These are phyloP conservation scores for Diaporthe batatas DNA, from an alignment of 2,329 filamentous ascomycete genomes.

Conservation along the genomic window DNA sequence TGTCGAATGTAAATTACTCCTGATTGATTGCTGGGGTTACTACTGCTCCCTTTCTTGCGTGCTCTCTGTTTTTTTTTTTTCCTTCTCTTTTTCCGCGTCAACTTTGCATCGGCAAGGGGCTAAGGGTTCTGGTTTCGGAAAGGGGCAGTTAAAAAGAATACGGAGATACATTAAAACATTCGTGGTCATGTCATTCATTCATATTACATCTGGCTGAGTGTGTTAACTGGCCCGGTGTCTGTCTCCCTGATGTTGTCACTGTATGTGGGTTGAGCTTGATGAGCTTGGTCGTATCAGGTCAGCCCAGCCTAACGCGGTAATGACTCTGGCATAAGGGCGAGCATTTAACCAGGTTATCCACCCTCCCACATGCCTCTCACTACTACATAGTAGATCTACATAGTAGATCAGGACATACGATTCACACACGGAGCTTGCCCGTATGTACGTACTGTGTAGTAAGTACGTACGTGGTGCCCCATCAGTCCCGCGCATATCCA, in stretches of 20 bases:
- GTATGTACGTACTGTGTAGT: not conserved
- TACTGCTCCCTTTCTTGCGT: not conserved
- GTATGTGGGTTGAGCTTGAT: not conserved
- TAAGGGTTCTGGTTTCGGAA: not conserved
- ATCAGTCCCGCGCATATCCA: not conserved
- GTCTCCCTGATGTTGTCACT: not conserved
- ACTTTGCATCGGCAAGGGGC: constrained; percentile 19
- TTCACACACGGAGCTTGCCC: not conserved
- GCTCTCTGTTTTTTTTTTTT: not conserved
- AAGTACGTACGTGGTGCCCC: not conserved
- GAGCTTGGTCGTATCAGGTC: not conserved
- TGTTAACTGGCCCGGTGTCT: not conserved
- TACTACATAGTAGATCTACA: no score
- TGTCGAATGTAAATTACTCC: constrained; percentile 3
- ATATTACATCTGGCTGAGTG: not conserved
- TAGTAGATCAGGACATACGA: constrained; percentile 4
- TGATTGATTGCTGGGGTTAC: not conserved
- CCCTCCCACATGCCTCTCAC: not conserved
- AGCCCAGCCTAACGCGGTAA: not conserved
- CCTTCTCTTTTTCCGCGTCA: no score
- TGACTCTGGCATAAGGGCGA: not conserved
- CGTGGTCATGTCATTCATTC: not conserved
- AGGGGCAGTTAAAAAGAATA: not conserved
- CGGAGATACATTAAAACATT: constrained; percentile 3
- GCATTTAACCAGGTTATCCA: not conserved